A percentile compares a stretch with the other conserved stretches of the same genome.
phyloP scores from a whole-genome alignment of 352 stramenopile species.

The Globisporangium cystogenes region DNA sequence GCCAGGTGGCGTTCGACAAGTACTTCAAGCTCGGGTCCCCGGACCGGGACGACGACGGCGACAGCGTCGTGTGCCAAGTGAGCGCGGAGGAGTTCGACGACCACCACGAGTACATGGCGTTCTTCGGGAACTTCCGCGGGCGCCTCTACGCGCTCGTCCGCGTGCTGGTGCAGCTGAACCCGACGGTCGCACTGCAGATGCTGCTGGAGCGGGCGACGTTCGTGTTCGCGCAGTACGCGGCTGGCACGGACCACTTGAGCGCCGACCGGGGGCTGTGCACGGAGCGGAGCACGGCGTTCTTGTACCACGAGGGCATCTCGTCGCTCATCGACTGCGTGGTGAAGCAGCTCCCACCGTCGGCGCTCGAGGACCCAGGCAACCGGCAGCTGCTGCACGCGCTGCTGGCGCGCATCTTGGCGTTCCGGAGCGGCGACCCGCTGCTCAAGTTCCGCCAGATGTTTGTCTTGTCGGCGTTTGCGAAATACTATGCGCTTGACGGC shows the following conservation, averaged over 20 bases:
- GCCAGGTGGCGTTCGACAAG: constrained; percentile 64
- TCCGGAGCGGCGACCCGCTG: constrained; percentile 47
- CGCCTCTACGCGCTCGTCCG: constrained; percentile 75
- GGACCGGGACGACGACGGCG: constrained; percentile 37
- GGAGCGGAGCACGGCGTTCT: constrained; percentile 50
- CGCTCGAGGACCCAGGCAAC: constrained; percentile 37
- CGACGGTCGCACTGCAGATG: constrained; percentile 40
- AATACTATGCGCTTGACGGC: constrained; percentile 66
- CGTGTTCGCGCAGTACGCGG: constrained; percentile 40
- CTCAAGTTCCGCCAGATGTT: constrained; percentile 76
- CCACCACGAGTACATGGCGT: constrained; percentile 60
- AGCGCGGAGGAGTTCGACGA: constrained; percentile 71
- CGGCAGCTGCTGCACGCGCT: constrained; percentile 35
- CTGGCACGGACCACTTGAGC: constrained; percentile 46
- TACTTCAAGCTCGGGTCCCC: constrained; percentile 77
- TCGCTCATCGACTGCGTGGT: constrained; percentile 69
- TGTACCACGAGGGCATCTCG: constrained; percentile 76
- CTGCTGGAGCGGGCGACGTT: constrained; percentile 54
- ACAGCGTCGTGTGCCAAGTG: constrained; percentile 30
- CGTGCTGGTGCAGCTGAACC: constrained; percentile 51
- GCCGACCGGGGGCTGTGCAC: constrained; percentile 42
- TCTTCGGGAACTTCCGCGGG: constrained; percentile 76
- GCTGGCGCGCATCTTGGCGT: constrained; percentile 49
- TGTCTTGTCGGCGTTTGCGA: constrained; percentile 61
- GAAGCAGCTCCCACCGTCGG: constrained; percentile 52